phyloP scores from a whole-genome alignment of 2,329 filamentous ascomycete species.

The Colletotrichum phormii region DNA sequence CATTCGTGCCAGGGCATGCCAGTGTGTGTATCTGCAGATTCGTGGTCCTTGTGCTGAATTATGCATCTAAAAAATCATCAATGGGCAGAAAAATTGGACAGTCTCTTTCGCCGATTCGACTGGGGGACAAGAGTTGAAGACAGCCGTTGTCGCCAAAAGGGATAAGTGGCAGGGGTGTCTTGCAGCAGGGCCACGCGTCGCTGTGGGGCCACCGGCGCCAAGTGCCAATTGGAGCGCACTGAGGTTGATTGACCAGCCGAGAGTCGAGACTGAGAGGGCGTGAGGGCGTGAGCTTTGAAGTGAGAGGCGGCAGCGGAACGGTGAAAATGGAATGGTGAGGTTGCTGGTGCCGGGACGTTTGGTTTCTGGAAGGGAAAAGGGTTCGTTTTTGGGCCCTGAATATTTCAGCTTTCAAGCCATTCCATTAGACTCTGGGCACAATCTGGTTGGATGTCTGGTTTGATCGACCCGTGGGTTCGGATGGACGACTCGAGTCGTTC shows the following conservation, averaged over 20 bases:
- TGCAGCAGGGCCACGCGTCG: slow-evolving; percentile 31
- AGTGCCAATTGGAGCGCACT: slow-evolving; percentile 7
- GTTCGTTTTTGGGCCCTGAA: neutral
- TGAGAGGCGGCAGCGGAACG: neutral
- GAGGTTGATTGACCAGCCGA: neutral
- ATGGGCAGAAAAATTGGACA: neutral
- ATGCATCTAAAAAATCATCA: slow-evolving; percentile 11
- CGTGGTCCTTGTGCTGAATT: neutral
- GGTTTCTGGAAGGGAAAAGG: neutral
- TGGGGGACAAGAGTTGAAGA: neutral
- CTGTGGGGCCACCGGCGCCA: slow-evolving; percentile 11
- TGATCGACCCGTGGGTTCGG: slow-evolving; percentile 9
- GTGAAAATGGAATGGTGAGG: neutral
- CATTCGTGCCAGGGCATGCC: neutral
- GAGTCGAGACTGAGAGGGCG: neutral
- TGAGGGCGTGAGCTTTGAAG: neutral
- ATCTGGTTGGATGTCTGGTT: neutral
- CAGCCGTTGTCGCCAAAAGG: slow-evolving; percentile 9
- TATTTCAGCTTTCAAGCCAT: slow-evolving; percentile 1
- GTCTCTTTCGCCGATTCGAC: neutral
- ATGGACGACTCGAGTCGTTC: slow-evolving; percentile 6
- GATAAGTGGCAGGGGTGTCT: slow-evolving; percentile 1
- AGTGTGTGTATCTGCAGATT: neutral
- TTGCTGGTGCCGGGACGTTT: neutral
- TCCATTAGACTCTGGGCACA: neutral